Evolutionary conservation across 768 basidiomycete genomes (phyloP), one percentile per base, ranked within the genome.

Genomic region (Brasilioporus rufonigricans): DNA sequence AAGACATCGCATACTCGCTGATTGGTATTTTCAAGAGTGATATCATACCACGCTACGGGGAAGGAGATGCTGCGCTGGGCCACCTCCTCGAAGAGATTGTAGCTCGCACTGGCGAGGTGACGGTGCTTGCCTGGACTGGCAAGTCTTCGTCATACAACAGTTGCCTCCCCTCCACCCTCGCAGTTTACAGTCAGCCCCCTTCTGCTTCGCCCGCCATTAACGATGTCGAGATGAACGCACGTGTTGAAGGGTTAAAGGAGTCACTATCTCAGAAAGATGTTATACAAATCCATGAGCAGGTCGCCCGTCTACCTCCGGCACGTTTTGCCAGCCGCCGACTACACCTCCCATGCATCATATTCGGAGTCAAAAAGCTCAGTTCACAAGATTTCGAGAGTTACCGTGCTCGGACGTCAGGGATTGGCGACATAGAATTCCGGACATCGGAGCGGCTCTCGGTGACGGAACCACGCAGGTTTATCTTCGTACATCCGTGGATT

Each of bases 401-500:
- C 13, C 47, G 29, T 12, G 55, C 55, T 33, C 47, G 26, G 10
- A 55, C 43, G 21, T 40, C 51, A 4, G 50, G 32, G 3, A 51
- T 61, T 9, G 54, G 59, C 2, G 5, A 53, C 9, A 43, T 53
- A 0, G 35, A 57, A 4, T 61, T 61, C 40, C 2, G 29, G 38
- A 52, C 59, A 5, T 38, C 35, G 2, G 46, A 52, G 12, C n/a
- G 6, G n/a, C 21, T 56, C 13, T 44, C 52, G 23, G 14, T 29
- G n/a, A 36, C 0, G 11, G 50, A 52, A 18, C 35, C 50, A 5
- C 47, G 38, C 14, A 50, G 45, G 23, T 24, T 61, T 10, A 21
- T 41, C 32, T 21, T 62, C 18, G 50, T 59, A 13, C 44, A 52
- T 44, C 61, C 61, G 2, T 62, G 61, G 61, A 32, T 62, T 33